Evolutionary conservation across 306 rosid species (phyloP).

Genomic region (Arachis stenosperma): DNA sequence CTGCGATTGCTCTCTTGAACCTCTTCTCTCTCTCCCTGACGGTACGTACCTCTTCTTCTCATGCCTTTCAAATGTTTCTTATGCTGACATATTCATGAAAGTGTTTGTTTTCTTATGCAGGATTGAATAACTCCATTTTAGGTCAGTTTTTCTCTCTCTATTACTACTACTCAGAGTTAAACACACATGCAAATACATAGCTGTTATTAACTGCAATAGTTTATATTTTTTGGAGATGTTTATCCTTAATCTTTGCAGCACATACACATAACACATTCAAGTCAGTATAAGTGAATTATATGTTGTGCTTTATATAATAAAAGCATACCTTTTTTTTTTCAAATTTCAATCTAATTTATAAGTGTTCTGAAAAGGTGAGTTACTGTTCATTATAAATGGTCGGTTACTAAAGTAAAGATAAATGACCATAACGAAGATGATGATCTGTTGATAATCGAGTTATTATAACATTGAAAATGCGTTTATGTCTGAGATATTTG

Average conservation of each 20-base stretch:
- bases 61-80: constrained; percentile 19
- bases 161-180: not conserved
- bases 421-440: too few relatives aligned
- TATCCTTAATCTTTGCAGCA: not conserved
- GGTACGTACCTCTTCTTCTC: constrained; percentile 33
- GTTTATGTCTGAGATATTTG: too few relatives aligned
- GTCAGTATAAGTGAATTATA: too few relatives aligned
- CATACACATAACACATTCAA: not conserved
- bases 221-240: not conserved
- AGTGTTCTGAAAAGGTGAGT: too few relatives aligned
- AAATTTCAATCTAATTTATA: too few relatives aligned
- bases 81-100: constrained; percentile 23
- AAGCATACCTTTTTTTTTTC: too few relatives aligned
- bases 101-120: constrained; percentile 47
- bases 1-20: constrained; percentile 59
- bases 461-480: too few relatives aligned
- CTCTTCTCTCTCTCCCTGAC: constrained; percentile 51
- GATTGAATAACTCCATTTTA: constrained; percentile 45
- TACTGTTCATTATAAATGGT: too few relatives aligned
- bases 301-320: too few relatives aligned
- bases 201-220: not conserved
- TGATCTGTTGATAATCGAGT: too few relatives aligned
- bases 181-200: not conserved
- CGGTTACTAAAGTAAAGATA: too few relatives aligned
- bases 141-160: constrained; percentile 42